Conservation (phyloP, 768 basidiomycete species). For the Scleroderma bovista region DNA sequence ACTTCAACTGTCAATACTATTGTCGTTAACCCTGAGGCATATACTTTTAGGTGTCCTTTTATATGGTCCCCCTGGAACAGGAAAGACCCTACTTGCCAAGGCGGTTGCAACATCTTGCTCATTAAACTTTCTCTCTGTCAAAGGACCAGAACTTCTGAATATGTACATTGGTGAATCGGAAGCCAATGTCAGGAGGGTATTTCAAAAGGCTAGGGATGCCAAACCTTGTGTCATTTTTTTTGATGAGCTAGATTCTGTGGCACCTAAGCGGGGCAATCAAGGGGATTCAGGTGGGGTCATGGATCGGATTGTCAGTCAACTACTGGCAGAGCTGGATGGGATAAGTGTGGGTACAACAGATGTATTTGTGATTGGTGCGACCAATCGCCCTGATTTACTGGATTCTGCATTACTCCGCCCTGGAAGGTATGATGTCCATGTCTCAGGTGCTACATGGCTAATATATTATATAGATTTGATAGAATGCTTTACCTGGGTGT, state of each 20-base stretch:
- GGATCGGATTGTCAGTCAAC: conserved; percentile 95
- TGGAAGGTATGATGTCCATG: conserved; percentile 52
- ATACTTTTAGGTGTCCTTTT: conserved; percentile 66
- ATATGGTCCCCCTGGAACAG: conserved; percentile 94
- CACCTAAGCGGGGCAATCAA: conserved; percentile 90
- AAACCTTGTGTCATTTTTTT: conserved; percentile 95
- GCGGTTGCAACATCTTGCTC: conserved; percentile 95
- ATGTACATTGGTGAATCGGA: conserved; percentile 99
- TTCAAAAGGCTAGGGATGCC: conserved; percentile 87
- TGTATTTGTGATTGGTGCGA: conserved; percentile 94
- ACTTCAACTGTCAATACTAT: neutral
- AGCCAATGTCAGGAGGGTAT: conserved; percentile 91
- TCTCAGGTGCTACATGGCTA: neutral
- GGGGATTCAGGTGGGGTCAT: conserved; percentile 97
- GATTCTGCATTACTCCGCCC: conserved; percentile 88
- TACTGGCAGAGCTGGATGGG: conserved; percentile 91
- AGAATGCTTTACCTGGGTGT: conserved; percentile 94
- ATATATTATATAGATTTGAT: conserved; percentile 72
- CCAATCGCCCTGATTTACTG: conserved; percentile 88
- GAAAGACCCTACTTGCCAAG: conserved; percentile 92
- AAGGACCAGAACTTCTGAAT: conserved; percentile 92
- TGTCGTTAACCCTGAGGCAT: neutral
- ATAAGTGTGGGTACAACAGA: conserved; percentile 66
- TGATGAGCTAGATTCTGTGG: conserved; percentile 92
- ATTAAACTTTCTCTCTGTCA: conserved; percentile 95